Evolutionary conservation across 768 basidiomycete genomes (phyloP).

Genomic region (Hemileccinum rubropunctum): DNA sequence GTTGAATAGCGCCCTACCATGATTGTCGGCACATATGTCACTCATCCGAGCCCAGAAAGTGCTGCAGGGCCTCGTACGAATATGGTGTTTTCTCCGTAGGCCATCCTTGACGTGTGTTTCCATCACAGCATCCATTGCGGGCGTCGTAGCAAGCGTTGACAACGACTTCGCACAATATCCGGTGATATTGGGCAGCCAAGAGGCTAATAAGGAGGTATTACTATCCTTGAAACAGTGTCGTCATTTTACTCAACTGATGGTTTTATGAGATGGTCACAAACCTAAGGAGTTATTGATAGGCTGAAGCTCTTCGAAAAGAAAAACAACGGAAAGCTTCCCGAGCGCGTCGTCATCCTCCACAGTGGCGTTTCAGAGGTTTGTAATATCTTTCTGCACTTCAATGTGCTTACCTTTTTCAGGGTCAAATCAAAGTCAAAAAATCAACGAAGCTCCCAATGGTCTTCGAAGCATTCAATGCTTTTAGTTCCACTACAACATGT

Average conservation of each 20-base stretch:
- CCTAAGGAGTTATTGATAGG: too few species aligned
- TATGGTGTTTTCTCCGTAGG: background rate
- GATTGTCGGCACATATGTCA: slow-evolving; percentile 62
- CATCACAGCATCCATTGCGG: slow-evolving; percentile 39
- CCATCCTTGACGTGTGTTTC: background rate
- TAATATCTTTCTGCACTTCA: background rate
- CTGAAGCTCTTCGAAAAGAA: too few species aligned
- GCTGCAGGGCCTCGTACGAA: slow-evolving; percentile 39
- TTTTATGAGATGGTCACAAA: slow-evolving; percentile 37
- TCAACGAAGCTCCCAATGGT: slow-evolving; percentile 39
- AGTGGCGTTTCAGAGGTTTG: slow-evolving; percentile 65
- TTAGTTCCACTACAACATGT: slow-evolving; percentile 34
- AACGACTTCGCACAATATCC: slow-evolving; percentile 42
- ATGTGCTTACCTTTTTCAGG: background rate
- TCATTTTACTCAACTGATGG: background rate
- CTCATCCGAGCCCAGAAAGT: slow-evolving; percentile 69
- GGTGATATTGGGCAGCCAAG: slow-evolving; percentile 40
- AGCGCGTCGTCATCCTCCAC: too few species aligned
- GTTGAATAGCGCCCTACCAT: slow-evolving; percentile 46
- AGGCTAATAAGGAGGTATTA: slow-evolving; percentile 59
- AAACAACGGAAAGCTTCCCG: too few species aligned
- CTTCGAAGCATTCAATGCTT: slow-evolving; percentile 34
- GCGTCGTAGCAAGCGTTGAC: slow-evolving; percentile 46
- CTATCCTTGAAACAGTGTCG: background rate
- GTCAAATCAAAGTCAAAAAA: slow-evolving; percentile 3